Conservation (phyloP, 73 alveolate species). For the Tetrahymena borealis region DNA sequence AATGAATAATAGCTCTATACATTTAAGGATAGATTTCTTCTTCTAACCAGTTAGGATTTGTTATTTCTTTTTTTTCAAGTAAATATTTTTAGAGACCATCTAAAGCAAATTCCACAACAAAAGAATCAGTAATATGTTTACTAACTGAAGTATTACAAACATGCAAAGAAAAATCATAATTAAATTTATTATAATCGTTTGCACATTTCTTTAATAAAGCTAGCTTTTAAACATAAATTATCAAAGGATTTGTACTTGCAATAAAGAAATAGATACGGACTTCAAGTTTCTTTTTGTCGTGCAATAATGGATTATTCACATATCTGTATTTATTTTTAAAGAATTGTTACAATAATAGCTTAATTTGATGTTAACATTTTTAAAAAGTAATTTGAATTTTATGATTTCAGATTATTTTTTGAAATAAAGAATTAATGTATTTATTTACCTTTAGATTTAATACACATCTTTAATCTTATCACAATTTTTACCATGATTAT, state of each 20-base stretch:
- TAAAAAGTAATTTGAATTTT: too few relatives aligned
- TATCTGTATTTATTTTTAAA: background rate
- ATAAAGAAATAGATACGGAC: slow-evolving; percentile 22
- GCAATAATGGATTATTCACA: slow-evolving; percentile 8
- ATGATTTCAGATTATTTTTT: too few relatives aligned
- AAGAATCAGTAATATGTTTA: background rate
- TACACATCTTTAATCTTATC: background rate
- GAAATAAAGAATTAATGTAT: background rate
- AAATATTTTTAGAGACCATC: slow-evolving; percentile 9
- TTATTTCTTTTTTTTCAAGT: slow-evolving; percentile 10
- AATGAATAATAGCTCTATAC: slow-evolving; percentile 26
- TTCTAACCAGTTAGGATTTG: slow-evolving; percentile 21
- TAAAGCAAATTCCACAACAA: slow-evolving; percentile 25
- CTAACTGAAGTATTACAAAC: slow-evolving; percentile 39
- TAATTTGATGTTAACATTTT: too few relatives aligned
- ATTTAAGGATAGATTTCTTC: slow-evolving; percentile 16
- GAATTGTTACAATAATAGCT: too few relatives aligned
- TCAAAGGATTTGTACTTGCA: slow-evolving; percentile 30
- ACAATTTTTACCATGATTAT: slow-evolving; percentile 23
- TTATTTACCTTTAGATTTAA: slow-evolving; percentile 23
- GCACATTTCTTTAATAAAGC: slow-evolving; percentile 30
- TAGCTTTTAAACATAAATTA: slow-evolving; percentile 24
- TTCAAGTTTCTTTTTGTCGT: slow-evolving; percentile 18
- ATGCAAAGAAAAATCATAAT: slow-evolving; percentile 11
- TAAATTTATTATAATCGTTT: background rate